Base-by-base conservation (phyloP, 169 alveolate species). In the Cryptosporidium xiaoi region DNA sequence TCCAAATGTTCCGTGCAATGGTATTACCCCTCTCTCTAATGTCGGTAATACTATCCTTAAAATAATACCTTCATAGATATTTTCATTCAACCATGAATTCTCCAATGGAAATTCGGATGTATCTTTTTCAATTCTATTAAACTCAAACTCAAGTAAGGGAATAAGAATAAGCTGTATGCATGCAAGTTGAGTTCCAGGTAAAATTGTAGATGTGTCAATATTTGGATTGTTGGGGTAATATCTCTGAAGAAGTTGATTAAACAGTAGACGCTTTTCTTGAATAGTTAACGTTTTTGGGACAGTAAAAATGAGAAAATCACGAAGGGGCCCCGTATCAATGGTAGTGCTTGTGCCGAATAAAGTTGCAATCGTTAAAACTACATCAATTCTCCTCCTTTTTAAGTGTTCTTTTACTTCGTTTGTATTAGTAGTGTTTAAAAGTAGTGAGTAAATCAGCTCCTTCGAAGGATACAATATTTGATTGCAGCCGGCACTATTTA, bases 271-370 rank as follows among this genome's bases (percentile, higher is more conserved):
- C 13, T 77, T 77, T 27, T 77, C 87, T 46, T 77, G 87, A 18
- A 18, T 60, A 10, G 87, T 16, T 13, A 77, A 56, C 6, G 87
- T 77, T 27, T 62, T 77, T 40, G 87, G 87, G n/a, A 77, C 87
- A 6, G 69, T 77, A 24, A 62, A 77, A 62, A 77, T 77, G 24
- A 77, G 87, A 60, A 77, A 77, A 77, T 77, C 87, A 16, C 87
- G 87, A 50, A 77, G 51, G 3, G 71, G 51, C 7, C 87, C 87
- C 27, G 34, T 56, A 27, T 77, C 87, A n/a, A 77, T 36, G n/a
- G 87, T 77, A 24, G 87, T 58, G 31, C 87, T 77, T 58, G 87
- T 77, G 64, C 87, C 87, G 56, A 77, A 77, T 56, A 77, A 62
- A n/a, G 87, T 77, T 36, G 87, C 87, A 60, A 77, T 77, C 8